These are phyloP conservation scores for Aspergillus leporis DNA, from an alignment of 495 filamentous ascomycete species.

Conservation along the genomic window DNA sequence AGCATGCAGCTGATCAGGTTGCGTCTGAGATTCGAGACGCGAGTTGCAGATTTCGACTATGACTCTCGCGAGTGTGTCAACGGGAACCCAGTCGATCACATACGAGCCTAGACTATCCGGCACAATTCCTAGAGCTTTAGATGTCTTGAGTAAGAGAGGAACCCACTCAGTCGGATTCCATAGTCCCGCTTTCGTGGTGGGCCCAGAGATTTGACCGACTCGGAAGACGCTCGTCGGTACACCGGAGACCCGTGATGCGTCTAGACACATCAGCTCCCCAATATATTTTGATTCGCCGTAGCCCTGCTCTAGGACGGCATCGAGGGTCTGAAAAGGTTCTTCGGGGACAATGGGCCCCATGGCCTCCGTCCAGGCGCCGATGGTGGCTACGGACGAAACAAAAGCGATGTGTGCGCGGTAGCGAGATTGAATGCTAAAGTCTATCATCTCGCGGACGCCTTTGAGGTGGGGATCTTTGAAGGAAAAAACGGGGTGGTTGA, in stretches of 20 bases:
- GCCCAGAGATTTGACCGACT: slow-evolving; percentile 60
- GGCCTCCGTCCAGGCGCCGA: slow-evolving; percentile 32
- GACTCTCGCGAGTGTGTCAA: slow-evolving; percentile 18
- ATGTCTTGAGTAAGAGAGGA: slow-evolving; percentile 29
- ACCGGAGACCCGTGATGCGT: slow-evolving; percentile 33
- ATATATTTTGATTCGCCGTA: slow-evolving; percentile 59
- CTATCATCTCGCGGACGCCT: slow-evolving; percentile 48
- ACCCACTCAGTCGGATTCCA: slow-evolving; percentile 43
- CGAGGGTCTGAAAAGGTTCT: slow-evolving; percentile 38
- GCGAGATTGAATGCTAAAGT: slow-evolving; percentile 42
- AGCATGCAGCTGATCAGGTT: neutral
- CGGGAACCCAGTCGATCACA: slow-evolving; percentile 18
- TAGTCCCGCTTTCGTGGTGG: slow-evolving; percentile 26
- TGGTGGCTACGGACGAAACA: slow-evolving; percentile 53
- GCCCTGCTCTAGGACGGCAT: slow-evolving; percentile 33
- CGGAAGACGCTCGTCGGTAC: slow-evolving; percentile 51
- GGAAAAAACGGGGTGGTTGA: slow-evolving; percentile 55
- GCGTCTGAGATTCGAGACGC: slow-evolving; percentile 1
- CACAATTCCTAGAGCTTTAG: slow-evolving; percentile 16
- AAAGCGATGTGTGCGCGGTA: slow-evolving; percentile 53
- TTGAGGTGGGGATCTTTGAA: slow-evolving; percentile 55
- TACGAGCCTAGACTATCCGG: slow-evolving; percentile 9
- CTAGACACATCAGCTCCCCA: slow-evolving; percentile 49
- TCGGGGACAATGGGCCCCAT: slow-evolving; percentile 43
- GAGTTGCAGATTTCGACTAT: slow-evolving; percentile 16